These are phyloP conservation scores for Trypanosoma boissoni DNA, from an alignment of 208 protist genomes.

Conservation along the genomic window DNA sequence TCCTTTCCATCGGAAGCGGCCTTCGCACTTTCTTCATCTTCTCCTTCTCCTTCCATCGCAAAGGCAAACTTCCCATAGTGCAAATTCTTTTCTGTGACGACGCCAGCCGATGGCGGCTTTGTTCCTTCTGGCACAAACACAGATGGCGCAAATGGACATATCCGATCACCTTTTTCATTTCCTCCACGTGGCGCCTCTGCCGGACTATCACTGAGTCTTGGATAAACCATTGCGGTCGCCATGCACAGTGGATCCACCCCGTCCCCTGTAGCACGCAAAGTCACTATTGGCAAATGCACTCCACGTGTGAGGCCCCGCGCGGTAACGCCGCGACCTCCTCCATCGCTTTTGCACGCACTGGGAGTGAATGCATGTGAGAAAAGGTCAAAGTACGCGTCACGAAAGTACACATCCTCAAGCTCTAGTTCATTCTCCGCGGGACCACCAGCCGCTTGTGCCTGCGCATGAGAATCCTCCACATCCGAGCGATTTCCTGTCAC, in stretches of 20 bases:
- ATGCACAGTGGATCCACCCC: conserved; percentile 11
- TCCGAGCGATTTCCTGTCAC: neutral
- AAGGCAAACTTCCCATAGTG: conserved; percentile 70
- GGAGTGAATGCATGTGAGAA: conserved; percentile 14
- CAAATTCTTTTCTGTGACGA: conserved; percentile 75
- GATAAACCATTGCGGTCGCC: conserved; percentile 14
- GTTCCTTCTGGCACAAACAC: conserved; percentile 37
- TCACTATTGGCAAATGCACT: neutral
- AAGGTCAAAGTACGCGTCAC: conserved; percentile 47
- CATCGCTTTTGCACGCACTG: neutral
- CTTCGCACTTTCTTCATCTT: neutral
- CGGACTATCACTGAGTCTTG: conserved; percentile 14
- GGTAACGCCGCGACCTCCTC: conserved; percentile 1
- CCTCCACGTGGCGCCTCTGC: neutral
- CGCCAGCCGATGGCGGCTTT: conserved; percentile 54
- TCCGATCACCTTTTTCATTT: conserved; percentile 11
- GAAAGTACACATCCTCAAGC: conserved; percentile 44
- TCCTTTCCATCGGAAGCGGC: neutral
- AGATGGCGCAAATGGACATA: conserved; percentile 31
- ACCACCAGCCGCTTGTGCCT: no score
- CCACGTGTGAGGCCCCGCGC: neutral
- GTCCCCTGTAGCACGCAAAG: neutral
- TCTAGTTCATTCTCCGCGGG: conserved; percentile 14
- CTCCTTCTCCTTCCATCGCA: conserved; percentile 14
- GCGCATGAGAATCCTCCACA: neutral